These are phyloP conservation scores for Amanita rubescens DNA, from an alignment of 768 basidiomycete genomes.

Conservation along the genomic window DNA sequence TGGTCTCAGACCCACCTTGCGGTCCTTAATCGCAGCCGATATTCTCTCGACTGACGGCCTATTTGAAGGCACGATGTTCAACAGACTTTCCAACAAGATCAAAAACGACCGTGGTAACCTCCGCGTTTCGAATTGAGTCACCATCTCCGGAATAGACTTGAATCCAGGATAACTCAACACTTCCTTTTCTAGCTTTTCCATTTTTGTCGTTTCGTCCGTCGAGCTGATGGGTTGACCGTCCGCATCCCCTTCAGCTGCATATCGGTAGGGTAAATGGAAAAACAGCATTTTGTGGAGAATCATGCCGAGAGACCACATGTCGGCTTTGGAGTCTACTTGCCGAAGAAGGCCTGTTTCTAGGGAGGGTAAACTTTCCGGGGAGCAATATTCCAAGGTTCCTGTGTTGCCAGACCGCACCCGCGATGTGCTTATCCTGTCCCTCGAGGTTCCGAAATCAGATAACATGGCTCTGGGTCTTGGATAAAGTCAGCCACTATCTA, in stretches of 20 bases:
- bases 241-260: constrained; percentile 55
- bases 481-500: neutral
- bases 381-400: constrained; percentile 86
- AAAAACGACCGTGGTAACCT: constrained; percentile 66
- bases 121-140: constrained; percentile 57
- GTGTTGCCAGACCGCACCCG: constrained; percentile 83
- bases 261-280: constrained; percentile 79
- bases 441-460: constrained; percentile 92
- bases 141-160: constrained; percentile 43
- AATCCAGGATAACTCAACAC: constrained; percentile 72
- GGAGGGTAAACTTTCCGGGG: constrained; percentile 80
- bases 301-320: constrained; percentile 98
- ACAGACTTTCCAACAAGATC: constrained; percentile 62
- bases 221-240: constrained; percentile 32
- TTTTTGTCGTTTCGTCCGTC: constrained; percentile 50
- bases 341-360: constrained; percentile 55
- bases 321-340: constrained; percentile 79
- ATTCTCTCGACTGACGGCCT: constrained; percentile 74
- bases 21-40: constrained; percentile 55
- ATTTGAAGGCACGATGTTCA: constrained; percentile 50
- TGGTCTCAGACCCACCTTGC: constrained; percentile 51
- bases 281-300: constrained; percentile 91
- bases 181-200: constrained; percentile 65
- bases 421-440: constrained; percentile 75
- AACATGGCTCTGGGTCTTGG: constrained; percentile 86